A percentile compares a stretch with the other conserved stretches of the same genome.
phyloP scores from a whole-genome alignment of 2,329 filamentous ascomycete genomes.

The Colletotrichum cuscutae region DNA sequence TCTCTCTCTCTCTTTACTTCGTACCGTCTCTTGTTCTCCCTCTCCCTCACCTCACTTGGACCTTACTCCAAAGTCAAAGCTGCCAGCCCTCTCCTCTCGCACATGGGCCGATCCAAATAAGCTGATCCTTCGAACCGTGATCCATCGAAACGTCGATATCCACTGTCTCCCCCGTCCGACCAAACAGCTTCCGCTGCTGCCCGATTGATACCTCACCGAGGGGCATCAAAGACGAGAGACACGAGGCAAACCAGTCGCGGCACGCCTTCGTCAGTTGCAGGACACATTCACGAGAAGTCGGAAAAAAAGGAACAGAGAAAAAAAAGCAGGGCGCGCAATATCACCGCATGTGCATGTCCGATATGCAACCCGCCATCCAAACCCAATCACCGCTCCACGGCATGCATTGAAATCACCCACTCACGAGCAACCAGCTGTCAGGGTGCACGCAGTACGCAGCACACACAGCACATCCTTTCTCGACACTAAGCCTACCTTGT shows the following conservation, averaged over 20 bases:
- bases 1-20: not conserved
- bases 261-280: constrained; percentile 13
- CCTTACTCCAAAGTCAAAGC: not conserved
- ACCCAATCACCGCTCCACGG: constrained; percentile 32
- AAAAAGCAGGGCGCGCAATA: constrained; percentile 31
- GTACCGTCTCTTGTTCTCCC: not conserved
- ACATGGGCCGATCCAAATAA: not conserved
- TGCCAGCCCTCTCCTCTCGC: not conserved
- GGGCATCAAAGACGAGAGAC: not conserved
- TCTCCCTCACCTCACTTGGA: not conserved
- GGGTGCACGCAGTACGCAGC: not conserved
- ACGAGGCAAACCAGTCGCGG: constrained; percentile 16
- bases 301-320: not conserved
- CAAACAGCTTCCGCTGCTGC: constrained; percentile 34
- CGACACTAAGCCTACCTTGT: constrained; percentile 5
- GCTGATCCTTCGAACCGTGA: not conserved
- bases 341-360: constrained; percentile 33
- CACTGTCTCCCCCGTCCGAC: not conserved
- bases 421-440: constrained; percentile 35
- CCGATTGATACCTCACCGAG: constrained; percentile 35
- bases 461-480: constrained; percentile 4
- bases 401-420: constrained; percentile 32
- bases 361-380: constrained; percentile 29
- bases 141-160: not conserved
- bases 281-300: no score